These are phyloP conservation scores for Aschersonia sp. DNA, from an alignment of 2,329 filamentous ascomycete species.

Conservation along the genomic window DNA sequence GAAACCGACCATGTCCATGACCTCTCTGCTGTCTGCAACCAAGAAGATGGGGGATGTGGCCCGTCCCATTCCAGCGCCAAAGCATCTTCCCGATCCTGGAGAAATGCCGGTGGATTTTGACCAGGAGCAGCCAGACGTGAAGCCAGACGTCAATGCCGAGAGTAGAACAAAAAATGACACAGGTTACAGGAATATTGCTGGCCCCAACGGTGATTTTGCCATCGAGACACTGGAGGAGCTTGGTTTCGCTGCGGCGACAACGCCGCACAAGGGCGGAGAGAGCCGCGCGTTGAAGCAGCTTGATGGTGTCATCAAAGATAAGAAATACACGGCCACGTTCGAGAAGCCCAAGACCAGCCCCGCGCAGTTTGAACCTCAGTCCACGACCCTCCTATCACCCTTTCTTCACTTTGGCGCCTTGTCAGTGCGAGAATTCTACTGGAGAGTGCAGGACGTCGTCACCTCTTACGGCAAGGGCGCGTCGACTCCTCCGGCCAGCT, in stretches of 20 bases:
- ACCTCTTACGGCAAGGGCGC: conserved; percentile 38
- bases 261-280: conserved; percentile 58
- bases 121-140: conserved; percentile 33
- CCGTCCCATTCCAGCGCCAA: conserved; percentile 45
- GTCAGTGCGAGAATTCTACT: conserved; percentile 58
- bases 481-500: conserved; percentile 49
- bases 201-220: conserved; percentile 53
- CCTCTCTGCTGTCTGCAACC: conserved; percentile 48
- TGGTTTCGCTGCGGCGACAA: conserved; percentile 49
- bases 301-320: conserved; percentile 41
- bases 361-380: conserved; percentile 56
- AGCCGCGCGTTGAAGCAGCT: conserved; percentile 44
- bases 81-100: conserved; percentile 47
- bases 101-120: conserved; percentile 43
- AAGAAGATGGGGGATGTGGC: conserved; percentile 47
- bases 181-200: conserved; percentile 46
- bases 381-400: conserved; percentile 59
- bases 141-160: conserved; percentile 45
- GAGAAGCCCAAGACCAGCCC: conserved; percentile 64
- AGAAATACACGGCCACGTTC: conserved; percentile 57
- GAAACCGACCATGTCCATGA: conserved; percentile 62
- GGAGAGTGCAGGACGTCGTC: conserved; percentile 50
- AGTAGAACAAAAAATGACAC: conserved; percentile 38
- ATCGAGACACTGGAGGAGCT: conserved; percentile 59
- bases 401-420: conserved; percentile 63